phyloP scores from a whole-genome alignment of 257 asterid genomes.

The Vinca minor region DNA sequence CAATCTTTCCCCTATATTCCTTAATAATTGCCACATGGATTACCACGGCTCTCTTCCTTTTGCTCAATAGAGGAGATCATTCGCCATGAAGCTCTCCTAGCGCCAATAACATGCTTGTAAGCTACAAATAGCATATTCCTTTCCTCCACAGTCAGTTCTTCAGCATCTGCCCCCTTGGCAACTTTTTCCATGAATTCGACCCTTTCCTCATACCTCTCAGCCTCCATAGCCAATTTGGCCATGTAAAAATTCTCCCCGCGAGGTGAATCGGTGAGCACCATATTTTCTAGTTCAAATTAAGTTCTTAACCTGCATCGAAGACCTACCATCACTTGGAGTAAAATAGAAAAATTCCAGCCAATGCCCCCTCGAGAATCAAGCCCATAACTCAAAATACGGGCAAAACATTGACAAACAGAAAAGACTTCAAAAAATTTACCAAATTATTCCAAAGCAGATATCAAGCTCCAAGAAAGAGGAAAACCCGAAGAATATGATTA shows the following conservation, averaged over 20 bases:
- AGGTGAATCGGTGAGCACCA: neutral
- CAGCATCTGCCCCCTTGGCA: conserved; percentile 7
- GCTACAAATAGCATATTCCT: conserved; percentile 25
- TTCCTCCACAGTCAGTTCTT: conserved; percentile 25
- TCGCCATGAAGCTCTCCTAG: conserved; percentile 31
- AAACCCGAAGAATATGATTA: neutral
- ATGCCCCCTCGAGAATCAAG: neutral
- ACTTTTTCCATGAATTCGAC: conserved; percentile 30
- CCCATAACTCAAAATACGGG: neutral
- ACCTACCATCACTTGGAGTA: neutral
- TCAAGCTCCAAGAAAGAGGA: neutral
- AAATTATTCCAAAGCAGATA: neutral
- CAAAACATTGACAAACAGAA: neutral
- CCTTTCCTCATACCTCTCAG: conserved; percentile 30
- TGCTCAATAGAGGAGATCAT: conserved; percentile 27
- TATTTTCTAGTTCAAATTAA: neutral
- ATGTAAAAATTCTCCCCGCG: conserved; percentile 27
- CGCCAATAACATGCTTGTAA: conserved; percentile 28
- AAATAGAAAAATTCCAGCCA: neutral
- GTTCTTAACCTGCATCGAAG: neutral
- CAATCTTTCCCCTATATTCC: conserved; percentile 22
- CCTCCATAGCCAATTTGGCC: conserved; percentile 29
- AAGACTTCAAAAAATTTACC: too few species aligned
- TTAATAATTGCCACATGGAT: conserved; percentile 16
- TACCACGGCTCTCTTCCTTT: conserved; percentile 24